phyloP scores from a whole-genome alignment of 1,284 basidiomycete genomes.

The Fomes fomentarius region DNA sequence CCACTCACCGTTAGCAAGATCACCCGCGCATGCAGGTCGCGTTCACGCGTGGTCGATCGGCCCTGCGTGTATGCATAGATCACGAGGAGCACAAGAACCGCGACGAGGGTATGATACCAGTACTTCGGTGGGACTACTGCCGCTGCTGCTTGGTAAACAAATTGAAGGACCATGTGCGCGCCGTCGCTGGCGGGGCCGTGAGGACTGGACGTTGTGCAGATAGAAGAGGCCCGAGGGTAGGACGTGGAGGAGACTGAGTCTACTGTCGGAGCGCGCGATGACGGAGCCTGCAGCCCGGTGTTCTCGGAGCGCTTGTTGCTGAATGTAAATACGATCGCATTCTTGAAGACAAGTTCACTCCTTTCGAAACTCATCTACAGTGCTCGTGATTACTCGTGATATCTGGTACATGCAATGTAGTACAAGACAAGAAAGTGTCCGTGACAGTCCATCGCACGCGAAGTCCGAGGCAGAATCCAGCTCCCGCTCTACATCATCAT shows the following conservation, averaged over 20 bases:
- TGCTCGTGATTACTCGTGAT: too few species aligned
- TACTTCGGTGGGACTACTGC: constrained; percentile 39
- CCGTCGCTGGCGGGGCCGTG: background rate
- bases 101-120: constrained; percentile 53
- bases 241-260: background rate
- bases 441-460: too few species aligned
- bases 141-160: constrained; percentile 32
- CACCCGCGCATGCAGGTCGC: constrained; percentile 70
- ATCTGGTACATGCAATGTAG: too few species aligned
- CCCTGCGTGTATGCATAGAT: constrained; percentile 68
- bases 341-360: too few species aligned
- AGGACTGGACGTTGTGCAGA: too few species aligned
- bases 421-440: too few species aligned
- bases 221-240: background rate
- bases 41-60: constrained; percentile 65
- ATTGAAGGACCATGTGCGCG: constrained; percentile 38
- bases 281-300: background rate
- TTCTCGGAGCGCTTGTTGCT: background rate
- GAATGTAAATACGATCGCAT: too few species aligned
- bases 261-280: background rate
- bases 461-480: too few species aligned
- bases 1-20: constrained; percentile 66
- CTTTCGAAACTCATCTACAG: too few species aligned
- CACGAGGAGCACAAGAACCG: constrained; percentile 46
- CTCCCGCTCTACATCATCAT: too few species aligned